These are phyloP conservation scores for Erodium maritimum DNA, from an alignment of 345 rosid species.

Conservation along the genomic window DNA sequence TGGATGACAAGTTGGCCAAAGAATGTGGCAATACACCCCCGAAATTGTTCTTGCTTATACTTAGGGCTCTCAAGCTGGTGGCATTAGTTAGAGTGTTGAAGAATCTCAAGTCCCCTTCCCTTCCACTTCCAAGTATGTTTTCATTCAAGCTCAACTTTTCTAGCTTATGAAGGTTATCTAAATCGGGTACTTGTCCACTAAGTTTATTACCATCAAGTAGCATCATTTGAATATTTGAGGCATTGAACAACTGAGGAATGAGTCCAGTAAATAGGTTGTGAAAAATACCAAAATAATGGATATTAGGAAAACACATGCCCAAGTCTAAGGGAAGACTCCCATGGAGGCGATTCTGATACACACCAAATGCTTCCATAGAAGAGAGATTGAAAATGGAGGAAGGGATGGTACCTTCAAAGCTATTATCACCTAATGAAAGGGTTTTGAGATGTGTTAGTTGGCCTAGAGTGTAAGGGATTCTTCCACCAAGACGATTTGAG, in stretches of 20 bases:
- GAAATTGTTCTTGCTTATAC: neutral
- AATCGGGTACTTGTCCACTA: neutral
- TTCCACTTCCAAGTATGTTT: constrained; percentile 5
- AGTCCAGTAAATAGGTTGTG: too few species aligned
- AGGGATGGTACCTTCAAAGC: too few species aligned
- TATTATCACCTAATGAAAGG: rapidly evolving
- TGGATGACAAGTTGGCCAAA: constrained; percentile 9
- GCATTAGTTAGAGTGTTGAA: constrained; percentile 6
- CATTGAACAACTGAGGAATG: too few species aligned
- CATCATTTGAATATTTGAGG: too few species aligned
- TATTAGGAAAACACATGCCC: too few species aligned
- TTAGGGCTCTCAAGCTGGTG: neutral
- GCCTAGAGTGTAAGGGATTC: neutral
- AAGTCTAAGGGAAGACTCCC: too few species aligned
- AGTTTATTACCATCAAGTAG: too few species aligned
- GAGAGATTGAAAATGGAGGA: too few species aligned
- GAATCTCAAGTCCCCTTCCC: constrained; percentile 7
- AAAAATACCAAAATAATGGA: too few species aligned
- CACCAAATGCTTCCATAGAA: too few species aligned
- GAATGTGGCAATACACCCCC: neutral
- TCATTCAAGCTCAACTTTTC: rapidly evolving
- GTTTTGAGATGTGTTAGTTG: neutral
- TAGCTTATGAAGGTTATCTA: neutral
- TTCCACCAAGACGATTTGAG: neutral
- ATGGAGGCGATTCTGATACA: too few species aligned